Conservation (phyloP, 176 grass and related monocot species). For the Avena atlantica region DNA sequence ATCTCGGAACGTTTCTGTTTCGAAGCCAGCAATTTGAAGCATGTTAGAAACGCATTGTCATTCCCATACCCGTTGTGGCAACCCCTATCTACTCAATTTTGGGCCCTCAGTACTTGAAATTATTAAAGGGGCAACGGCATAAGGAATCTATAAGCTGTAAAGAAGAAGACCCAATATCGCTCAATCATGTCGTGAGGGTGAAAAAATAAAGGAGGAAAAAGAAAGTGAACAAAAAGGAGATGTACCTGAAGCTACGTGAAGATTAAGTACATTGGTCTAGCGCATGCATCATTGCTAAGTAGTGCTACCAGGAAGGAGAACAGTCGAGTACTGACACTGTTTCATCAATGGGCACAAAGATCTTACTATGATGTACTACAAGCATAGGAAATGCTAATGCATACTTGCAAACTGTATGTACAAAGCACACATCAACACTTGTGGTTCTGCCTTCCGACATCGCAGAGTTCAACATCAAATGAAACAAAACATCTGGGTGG, state of each 20-base stretch:
- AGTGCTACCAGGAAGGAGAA: not conserved
- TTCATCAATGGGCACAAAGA: not conserved
- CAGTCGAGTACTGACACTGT: not conserved
- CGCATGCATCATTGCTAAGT: not conserved
- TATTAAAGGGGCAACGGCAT: slow-evolving; percentile 47
- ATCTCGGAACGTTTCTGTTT: not conserved
- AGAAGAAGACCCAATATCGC: slow-evolving; percentile 49
- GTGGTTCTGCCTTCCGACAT: too few relatives aligned
- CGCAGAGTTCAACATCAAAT: too few relatives aligned
- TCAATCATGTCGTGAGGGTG: slow-evolving; percentile 48
- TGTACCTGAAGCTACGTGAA: slow-evolving; percentile 23
- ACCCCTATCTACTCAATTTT: slow-evolving; percentile 2
- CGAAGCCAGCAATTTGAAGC: not conserved
- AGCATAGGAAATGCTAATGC: not conserved
- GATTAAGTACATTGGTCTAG: slow-evolving; percentile 21
- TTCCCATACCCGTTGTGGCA: slow-evolving; percentile 12
- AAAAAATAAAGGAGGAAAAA: not conserved
- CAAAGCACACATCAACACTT: too few relatives aligned
- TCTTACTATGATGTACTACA: not conserved
- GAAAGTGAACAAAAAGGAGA: not conserved
- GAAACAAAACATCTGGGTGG: too few relatives aligned
- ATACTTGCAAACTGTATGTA: not conserved
- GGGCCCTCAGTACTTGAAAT: slow-evolving; percentile 49
- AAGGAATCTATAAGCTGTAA: slow-evolving; percentile 61
- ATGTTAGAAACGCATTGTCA: not conserved